phyloP scores from a whole-genome alignment of 2,329 filamentous ascomycete species.

The Talaromyces rugulosus region DNA sequence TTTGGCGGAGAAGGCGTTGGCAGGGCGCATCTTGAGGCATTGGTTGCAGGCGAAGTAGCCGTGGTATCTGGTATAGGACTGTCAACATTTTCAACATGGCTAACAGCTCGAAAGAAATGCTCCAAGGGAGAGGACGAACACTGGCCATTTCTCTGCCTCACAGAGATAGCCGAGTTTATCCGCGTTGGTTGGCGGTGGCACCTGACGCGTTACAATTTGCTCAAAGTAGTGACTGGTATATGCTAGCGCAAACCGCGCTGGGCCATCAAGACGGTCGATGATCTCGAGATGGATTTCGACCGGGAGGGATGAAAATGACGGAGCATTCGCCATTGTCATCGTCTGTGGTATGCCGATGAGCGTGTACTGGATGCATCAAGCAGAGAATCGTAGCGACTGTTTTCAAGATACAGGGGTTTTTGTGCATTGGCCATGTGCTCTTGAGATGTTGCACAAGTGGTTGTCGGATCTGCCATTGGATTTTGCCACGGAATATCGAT shows the following conservation, averaged over 20 bases:
- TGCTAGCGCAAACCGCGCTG: slow-evolving; percentile 9
- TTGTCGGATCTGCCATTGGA: not conserved
- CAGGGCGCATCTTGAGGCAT: slow-evolving; percentile 9
- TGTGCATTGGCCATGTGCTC: not conserved
- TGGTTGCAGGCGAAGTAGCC: slow-evolving; percentile 8
- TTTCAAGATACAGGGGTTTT: not conserved
- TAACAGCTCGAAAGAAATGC: not conserved
- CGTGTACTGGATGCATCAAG: not conserved
- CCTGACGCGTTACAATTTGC: slow-evolving; percentile 3
- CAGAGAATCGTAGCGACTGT: not conserved
- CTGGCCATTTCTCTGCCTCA: slow-evolving; percentile 9
- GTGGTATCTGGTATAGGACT: slow-evolving; percentile 4
- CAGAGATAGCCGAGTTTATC: slow-evolving; percentile 3
- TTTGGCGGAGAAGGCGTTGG: slow-evolving; percentile 4
- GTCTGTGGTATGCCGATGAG: not conserved
- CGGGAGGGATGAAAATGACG: slow-evolving; percentile 5
- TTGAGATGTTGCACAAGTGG: not conserved
- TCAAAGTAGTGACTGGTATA: slow-evolving; percentile 12
- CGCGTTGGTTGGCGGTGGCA: not conserved
- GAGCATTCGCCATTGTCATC: not conserved
- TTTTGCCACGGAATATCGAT: not conserved
- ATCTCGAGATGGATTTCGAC: slow-evolving; percentile 10
- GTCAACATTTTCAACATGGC: not conserved
- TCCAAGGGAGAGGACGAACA: slow-evolving; percentile 1
- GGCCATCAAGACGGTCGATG: slow-evolving; percentile 8